Evolutionary conservation across 2,329 filamentous ascomycete species (phyloP).

Genomic region (Podosphaera fusca): DNA sequence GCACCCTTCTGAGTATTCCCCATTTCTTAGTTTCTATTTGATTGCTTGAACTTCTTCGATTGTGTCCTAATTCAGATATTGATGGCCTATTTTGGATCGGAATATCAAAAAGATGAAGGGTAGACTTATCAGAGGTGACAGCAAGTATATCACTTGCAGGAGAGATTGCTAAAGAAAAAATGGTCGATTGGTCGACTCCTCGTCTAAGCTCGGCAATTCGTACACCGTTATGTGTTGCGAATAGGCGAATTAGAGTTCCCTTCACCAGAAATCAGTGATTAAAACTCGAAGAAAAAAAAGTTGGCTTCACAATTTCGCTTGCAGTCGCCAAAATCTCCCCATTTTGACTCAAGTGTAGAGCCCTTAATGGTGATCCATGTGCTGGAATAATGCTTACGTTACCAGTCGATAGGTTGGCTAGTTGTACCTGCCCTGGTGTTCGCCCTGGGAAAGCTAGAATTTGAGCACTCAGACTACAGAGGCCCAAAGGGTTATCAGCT

Average conservation of each 20-base stretch:
- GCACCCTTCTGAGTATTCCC: conserved; percentile 65
- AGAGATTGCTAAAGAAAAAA: conserved; percentile 75
- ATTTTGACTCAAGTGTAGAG: conserved; percentile 57
- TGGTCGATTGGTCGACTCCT: conserved; percentile 67
- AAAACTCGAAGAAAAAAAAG: background rate
- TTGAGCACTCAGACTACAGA: conserved; percentile 55
- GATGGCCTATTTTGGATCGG: conserved; percentile 27
- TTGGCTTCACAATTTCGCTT: conserved; percentile 42
- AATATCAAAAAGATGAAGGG: conserved; percentile 80
- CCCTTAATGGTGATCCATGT: conserved; percentile 56
- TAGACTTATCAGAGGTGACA: conserved; percentile 90
- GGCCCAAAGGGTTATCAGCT: conserved; percentile 56
- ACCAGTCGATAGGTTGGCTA: conserved; percentile 54
- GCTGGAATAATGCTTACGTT: conserved; percentile 88
- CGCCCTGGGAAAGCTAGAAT: conserved; percentile 71
- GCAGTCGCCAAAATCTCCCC: conserved; percentile 70
- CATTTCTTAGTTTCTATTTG: conserved; percentile 43
- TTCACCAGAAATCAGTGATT: conserved; percentile 13
- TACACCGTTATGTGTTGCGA: conserved; percentile 56
- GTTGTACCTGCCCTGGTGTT: conserved; percentile 66
- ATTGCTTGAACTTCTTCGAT: conserved; percentile 14
- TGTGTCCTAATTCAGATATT: conserved; percentile 16
- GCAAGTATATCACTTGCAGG: conserved; percentile 61
- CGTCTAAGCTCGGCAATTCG: conserved; percentile 66
- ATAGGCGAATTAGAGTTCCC: conserved; percentile 77